Evolutionary conservation across 2,329 filamentous ascomycete genomes (phyloP).

Genomic region (Diaporthe citriasiana): DNA sequence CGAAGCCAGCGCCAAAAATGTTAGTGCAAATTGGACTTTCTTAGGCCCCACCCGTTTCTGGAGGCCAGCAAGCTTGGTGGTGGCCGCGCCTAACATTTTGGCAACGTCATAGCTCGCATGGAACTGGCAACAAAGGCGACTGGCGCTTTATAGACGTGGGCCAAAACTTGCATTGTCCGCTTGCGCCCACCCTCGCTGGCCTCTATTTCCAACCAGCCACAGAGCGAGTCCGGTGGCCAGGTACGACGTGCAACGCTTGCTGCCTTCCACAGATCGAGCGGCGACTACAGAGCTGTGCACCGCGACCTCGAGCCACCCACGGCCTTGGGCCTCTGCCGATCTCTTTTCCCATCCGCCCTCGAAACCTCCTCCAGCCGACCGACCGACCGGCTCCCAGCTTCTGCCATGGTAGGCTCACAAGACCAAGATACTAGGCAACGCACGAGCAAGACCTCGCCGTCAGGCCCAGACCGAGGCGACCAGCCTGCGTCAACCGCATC

Average conservation of each 20-base stretch:
- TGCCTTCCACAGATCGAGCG: slow-evolving; percentile 1
- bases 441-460: slow-evolving; percentile 35
- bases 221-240: slow-evolving; percentile 15
- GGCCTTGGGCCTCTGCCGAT: slow-evolving; percentile 19
- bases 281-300: slow-evolving; percentile 3
- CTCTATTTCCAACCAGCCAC: not conserved
- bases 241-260: slow-evolving; percentile 21
- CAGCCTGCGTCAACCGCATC: slow-evolving; percentile 24
- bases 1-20: not conserved
- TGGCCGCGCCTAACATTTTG: slow-evolving; percentile 2
- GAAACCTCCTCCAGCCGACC: not conserved
- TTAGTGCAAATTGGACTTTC: not conserved
- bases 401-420: slow-evolving; percentile 41
- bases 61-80: slow-evolving; percentile 18
- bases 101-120: slow-evolving; percentile 32
- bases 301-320: slow-evolving; percentile 17
- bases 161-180: not conserved
- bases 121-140: slow-evolving; percentile 6
- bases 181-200: not conserved
- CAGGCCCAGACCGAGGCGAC: not conserved
- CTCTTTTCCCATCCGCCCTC: not conserved
- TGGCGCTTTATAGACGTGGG: not conserved
- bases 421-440: slow-evolving; percentile 37
- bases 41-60: slow-evolving; percentile 11
- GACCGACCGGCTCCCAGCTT: not conserved